phyloP scores from a whole-genome alignment of 768 basidiomycete species.

The Stropharia rugosoannulata region DNA sequence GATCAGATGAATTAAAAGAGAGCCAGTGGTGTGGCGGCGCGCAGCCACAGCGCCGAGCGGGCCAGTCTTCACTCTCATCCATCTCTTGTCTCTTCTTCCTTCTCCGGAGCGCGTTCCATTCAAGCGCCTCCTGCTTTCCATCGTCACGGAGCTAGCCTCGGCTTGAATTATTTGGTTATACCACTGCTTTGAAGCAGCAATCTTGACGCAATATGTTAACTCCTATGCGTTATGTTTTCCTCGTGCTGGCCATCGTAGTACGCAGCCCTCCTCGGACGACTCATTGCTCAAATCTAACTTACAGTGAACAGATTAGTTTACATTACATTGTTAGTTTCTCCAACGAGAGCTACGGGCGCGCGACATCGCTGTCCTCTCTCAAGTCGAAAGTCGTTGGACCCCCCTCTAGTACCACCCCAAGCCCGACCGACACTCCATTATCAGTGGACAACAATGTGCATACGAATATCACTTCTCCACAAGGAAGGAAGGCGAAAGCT shows the following conservation, averaged over 20 bases:
- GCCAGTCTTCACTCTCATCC: background rate
- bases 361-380: constrained; percentile 49
- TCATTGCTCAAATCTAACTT: background rate
- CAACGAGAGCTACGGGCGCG: constrained; percentile 61
- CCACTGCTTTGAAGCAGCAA: background rate
- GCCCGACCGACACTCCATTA: constrained; percentile 42
- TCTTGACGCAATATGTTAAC: constrained; percentile 46
- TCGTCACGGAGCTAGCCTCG: background rate
- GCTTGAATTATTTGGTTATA: background rate
- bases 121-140: background rate
- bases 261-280: constrained; percentile 8
- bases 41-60: background rate
- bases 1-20: background rate
- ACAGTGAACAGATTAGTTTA: constrained; percentile 39
- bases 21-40: background rate
- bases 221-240: constrained; percentile 52
- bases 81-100: background rate
- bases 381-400: constrained; percentile 33
- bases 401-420: constrained; percentile 40
- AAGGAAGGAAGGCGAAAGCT: constrained; percentile 74
- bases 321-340: constrained; percentile 69
- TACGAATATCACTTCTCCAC: constrained; percentile 32
- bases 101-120: background rate
- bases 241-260: constrained; percentile 48
- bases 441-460: constrained; percentile 57